Evolutionary conservation across 176 grass and related monocot species (phyloP), one percentile per base, ranked within the genome.

Genomic region (Juncus effusus): DNA sequence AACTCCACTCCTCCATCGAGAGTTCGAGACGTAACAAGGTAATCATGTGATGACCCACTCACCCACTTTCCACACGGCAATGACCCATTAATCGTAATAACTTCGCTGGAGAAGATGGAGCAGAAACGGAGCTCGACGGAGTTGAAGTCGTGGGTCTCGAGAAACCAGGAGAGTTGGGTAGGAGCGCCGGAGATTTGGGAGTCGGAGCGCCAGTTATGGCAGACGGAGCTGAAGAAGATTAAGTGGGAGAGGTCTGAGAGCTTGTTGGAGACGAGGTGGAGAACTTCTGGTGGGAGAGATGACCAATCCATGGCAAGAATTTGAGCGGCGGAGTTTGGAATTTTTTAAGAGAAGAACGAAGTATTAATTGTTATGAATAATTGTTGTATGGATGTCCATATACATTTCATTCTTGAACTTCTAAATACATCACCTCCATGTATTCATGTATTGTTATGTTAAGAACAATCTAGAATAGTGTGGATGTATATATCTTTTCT

Each of bases 161-260:
- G 67, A 13, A 70, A 70, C 13, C 67, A 56, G 16, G 67, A 50
- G 36, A 70, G n/a, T 41, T 70, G 67, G 9, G 67, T 50, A n/a
- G 67, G 67, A 10, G 55, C 35, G 13, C 40, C 36, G 10, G 67
- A 70, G 10, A 57, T 10, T 5, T 37, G 55, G 40, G 67, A 16
- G 6, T 45, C 36, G 3, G n/a, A 0, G 52, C 28, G 52, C 67
- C 67, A 70, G 9, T 51, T 40, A 7, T 16, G 38, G 6, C 67
- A 70, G 0, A 70, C 67, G n/a, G 7, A 5, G 3, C 67, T 50
- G 36, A 70, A 70, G 10, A n/a, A 12, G 52, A 70, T 70, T 1
- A 70, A 38, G 40, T 70, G 35, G 51, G 67, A 40, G 6, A 70
- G 53, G 1, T 15, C 10, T 13, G 4, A 2, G 37, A 70, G 10